Evolutionary conservation across 768 basidiomycete genomes (phyloP), one percentile per base, ranked within the genome.

Genomic region (Termitomyces sp.): DNA sequence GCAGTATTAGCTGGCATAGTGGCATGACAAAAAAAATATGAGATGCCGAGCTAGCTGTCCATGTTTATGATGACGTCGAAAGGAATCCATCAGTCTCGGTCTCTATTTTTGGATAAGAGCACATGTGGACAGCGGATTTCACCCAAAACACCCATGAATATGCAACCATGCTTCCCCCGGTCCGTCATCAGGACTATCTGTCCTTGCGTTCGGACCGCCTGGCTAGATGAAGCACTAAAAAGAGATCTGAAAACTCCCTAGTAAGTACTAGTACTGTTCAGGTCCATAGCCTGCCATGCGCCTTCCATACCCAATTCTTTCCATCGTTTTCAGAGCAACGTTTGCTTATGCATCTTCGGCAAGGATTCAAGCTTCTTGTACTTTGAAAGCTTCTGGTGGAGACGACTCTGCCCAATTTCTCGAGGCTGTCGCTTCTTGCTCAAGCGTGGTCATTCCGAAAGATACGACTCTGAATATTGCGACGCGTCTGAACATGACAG

Each of bases 401-500:
- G 83, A 84, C 59, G 83, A 84, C 63, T 73, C 77, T 2, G 78
- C 81, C 0, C 70, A 70, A 11, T 76, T 84, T 57, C 59, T 81
- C 21, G 59, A 67, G 23, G 80, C 81, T 11, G 72, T 77, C 55
- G 66, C 68, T 52, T 64, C 68, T 23, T 80, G 75, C 60, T 61
- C 62, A 50, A 78, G 73, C 0, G 74, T 81, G 4, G 62, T 67
- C 2, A 72, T 84, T 47, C 80, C 81, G 0, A 63, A 67, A 6
- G 64, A 66, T 4, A 78, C 77, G 7, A 82, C 80, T 6, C 68
- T 84, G 48, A 80, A 76, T 30, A 80, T 84, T 54, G 71, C 67
- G 17, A 78, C 79, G 5, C 71, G 75, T 28, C 56, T 84, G 64
- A 76, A 83, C 59, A 83, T 80, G 77, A 84, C 82, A 0, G 77